phyloP scores from a whole-genome alignment of 495 filamentous ascomycete species.

The Talaromyces adpressus region DNA sequence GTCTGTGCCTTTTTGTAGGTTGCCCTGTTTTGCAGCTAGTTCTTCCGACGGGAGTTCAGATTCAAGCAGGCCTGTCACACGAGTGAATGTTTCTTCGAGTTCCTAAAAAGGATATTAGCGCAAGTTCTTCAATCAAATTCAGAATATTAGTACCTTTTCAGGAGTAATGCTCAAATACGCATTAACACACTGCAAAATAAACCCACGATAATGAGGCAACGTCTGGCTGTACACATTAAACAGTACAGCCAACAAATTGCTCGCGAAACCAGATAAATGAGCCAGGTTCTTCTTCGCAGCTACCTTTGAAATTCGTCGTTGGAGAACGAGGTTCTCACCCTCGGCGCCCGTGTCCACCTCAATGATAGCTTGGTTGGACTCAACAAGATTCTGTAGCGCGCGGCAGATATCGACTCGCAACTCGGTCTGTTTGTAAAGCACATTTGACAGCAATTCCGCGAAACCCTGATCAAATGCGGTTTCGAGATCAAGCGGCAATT shows the following conservation, averaged over 20 bases:
- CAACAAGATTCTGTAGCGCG: conserved; percentile 76
- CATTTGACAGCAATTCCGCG: conserved; percentile 81
- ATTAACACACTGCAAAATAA: conserved; percentile 88
- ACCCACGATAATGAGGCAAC: conserved; percentile 81
- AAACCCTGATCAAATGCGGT: conserved; percentile 81
- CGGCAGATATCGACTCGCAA: conserved; percentile 80
- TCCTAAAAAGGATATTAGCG: conserved; percentile 30
- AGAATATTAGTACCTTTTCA: conserved; percentile 34
- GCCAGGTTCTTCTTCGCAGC: conserved; percentile 69
- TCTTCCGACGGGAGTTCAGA: conserved; percentile 49
- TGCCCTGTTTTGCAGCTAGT: conserved; percentile 55
- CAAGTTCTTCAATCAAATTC: too few relatives aligned
- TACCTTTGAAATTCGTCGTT: conserved; percentile 64
- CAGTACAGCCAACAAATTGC: conserved; percentile 85
- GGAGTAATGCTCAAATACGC: conserved; percentile 84
- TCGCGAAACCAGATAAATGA: conserved; percentile 69
- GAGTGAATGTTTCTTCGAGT: conserved; percentile 76
- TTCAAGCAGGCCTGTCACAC: conserved; percentile 78
- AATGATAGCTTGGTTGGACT: conserved; percentile 78
- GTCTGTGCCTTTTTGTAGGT: conserved; percentile 48
- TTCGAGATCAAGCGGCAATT: conserved; percentile 73
- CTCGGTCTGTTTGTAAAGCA: conserved; percentile 87
- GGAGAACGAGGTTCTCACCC: conserved; percentile 62
- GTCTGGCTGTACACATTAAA: conserved; percentile 98
- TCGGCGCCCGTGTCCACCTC: conserved; percentile 52